Base-by-base conservation (phyloP, 352 stramenopile species). In the Thalassiosira exigua region DNA sequence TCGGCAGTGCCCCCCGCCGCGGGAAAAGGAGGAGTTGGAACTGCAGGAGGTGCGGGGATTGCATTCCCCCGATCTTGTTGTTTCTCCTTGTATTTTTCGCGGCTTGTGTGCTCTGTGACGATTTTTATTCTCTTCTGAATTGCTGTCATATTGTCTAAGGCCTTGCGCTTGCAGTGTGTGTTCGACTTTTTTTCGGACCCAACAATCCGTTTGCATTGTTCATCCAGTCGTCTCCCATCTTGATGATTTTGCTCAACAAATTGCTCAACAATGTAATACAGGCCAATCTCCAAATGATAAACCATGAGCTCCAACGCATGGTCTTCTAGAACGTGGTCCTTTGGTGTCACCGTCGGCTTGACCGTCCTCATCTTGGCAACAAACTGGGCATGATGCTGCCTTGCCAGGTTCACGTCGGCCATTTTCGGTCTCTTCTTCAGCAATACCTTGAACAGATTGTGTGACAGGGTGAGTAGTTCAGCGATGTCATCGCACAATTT, bases 191-290 rank as follows among this genome's bases (percentile, higher is more conserved):
- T 53, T 60, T 51, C 52, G n/a, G n/a, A n/a, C 21, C 19, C 21
- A 14, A 22, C 4, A 11, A 33, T 60, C 21, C 52, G 21, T 26
- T 60, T 60, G 52, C 0, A 36, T 33, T 60, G 24, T 22, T 1
- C 4, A 17, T 60, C 52, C 5, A 21, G 24, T 26, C n/a, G 24
- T 26, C 21, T 1, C 29, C 29, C 52, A 17, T 21, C 21, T 60
- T 60, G 52, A 26, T 60, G 52, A 30, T 60, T 60, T 7, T 33
- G 21, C 26, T 60, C 52, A 2, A 60, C 52, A 60, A 60, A 60
- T 60, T 60, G 52, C 29, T 60, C 52, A 9, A 48, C n/a, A n/a
- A 48, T n/a, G 11, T 17, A 48, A 48, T 11, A n/a, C 39, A 48
- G n/a, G 11, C 39, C 39, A 48, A 17, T 48, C 39, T 48, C n/a